A percentile compares a stretch with the other conserved stretches of the same genome.
These are phyloP conservation scores for Apiospora pterosperma DNA, from an alignment of 2,329 filamentous ascomycete genomes.

Conservation along the genomic window DNA sequence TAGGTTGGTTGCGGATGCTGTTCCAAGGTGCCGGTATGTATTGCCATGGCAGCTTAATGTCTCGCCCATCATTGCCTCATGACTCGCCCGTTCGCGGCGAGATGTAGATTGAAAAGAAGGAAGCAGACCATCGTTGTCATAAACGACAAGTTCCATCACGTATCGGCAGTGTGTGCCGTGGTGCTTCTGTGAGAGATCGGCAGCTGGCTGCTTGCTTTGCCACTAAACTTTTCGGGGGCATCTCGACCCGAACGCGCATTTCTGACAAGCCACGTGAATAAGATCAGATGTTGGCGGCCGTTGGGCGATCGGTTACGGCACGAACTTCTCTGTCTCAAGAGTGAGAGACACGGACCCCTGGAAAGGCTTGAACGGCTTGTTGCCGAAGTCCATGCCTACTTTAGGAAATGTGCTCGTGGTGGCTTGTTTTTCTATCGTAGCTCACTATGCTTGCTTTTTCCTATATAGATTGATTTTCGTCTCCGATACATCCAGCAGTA, in stretches of 20 bases:
- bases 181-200: neutral
- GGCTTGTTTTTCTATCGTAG: neutral
- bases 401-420: conserved; percentile 2
- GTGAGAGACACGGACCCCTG: neutral
- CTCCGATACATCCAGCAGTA: neutral
- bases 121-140: neutral
- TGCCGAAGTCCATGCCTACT: conserved; percentile 5
- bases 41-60: neutral
- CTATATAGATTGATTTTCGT: neutral
- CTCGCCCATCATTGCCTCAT: neutral
- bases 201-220: neutral
- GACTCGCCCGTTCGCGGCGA: neutral
- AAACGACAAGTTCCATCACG: neutral
- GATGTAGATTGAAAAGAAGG: neutral
- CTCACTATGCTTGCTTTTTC: neutral
- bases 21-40: neutral
- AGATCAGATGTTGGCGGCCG: neutral
- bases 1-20: neutral
- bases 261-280: conserved; percentile 3
- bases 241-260: neutral
- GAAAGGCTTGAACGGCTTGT: conserved; percentile 2
- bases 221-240: neutral
- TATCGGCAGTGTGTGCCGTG: neutral
- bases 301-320: neutral
- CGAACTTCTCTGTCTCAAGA: neutral